Conservation (phyloP, 2,329 filamentous ascomycete species). For the Coleophoma eucalyptorum region DNA sequence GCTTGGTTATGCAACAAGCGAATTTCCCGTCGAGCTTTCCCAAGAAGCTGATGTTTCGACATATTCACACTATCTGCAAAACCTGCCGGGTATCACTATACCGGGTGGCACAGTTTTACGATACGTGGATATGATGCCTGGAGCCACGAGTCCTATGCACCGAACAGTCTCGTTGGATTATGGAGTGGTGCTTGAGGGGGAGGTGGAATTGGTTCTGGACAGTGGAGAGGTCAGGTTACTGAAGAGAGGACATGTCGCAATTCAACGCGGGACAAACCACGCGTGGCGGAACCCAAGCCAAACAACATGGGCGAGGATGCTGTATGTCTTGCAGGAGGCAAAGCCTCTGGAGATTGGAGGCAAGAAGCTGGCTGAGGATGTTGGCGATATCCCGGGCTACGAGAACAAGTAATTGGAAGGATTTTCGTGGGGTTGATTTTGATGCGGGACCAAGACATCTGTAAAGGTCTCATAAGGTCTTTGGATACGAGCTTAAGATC, state of each 20-base stretch:
- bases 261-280: constrained; percentile 23
- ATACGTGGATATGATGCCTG: constrained; percentile 19
- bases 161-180: constrained; percentile 21
- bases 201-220: constrained; percentile 20
- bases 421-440: no score
- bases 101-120: constrained; percentile 17
- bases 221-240: constrained; percentile 13
- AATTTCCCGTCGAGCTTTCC: constrained; percentile 12
- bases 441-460: no score
- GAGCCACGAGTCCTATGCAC: constrained; percentile 18
- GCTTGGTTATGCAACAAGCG: constrained; percentile 17
- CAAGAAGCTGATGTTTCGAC: constrained; percentile 8
- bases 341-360: constrained; percentile 11
- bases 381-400: constrained; percentile 30
- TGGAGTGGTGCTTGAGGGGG: constrained; percentile 20
- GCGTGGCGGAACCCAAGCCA: constrained; percentile 20
- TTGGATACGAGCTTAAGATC: no score
- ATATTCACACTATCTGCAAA: constrained; percentile 7
- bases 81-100: constrained; percentile 8
- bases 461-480: no score
- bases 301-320: constrained; percentile 18
- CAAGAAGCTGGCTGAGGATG: constrained; percentile 13
- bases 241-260: constrained; percentile 15
- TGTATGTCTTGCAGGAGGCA: constrained; percentile 18
- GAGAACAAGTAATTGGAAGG: background rate